These are phyloP conservation scores for Aspergillus novofumigatus DNA, from an alignment of 2,329 filamentous ascomycete genomes.

Conservation along the genomic window DNA sequence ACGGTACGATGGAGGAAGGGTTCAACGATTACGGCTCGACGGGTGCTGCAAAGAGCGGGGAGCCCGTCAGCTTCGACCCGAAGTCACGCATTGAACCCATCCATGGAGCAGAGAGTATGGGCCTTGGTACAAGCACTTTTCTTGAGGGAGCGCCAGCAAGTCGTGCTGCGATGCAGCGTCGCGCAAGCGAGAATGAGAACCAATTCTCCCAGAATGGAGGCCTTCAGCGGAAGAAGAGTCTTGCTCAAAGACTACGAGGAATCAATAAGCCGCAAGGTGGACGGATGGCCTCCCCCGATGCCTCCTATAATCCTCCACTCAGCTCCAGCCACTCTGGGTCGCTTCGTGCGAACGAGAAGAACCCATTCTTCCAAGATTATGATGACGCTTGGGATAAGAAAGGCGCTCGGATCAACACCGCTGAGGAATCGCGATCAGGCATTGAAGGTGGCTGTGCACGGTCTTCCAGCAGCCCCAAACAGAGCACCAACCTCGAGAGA, in stretches of 20 bases:
- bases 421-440: conserved; percentile 41
- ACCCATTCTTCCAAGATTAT: conserved; percentile 83
- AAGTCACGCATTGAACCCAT: conserved; percentile 64
- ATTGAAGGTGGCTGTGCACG: conserved; percentile 33
- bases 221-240: conserved; percentile 85
- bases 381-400: conserved; percentile 63
- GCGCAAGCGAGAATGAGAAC: conserved; percentile 63
- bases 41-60: conserved; percentile 32
- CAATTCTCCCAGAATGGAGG: conserved; percentile 41
- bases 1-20: conserved; percentile 80
- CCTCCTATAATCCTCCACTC: conserved; percentile 27
- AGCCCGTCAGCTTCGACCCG: conserved; percentile 59
- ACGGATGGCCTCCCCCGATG: conserved; percentile 57
- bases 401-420: conserved; percentile 53
- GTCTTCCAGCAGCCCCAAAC: conserved; percentile 58
- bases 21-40: conserved; percentile 71
- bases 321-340: conserved; percentile 31
- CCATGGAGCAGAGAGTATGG: conserved; percentile 77
- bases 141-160: conserved; percentile 89
- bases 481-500: conserved; percentile 54
- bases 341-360: conserved; percentile 49
- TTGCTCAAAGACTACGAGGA: conserved; percentile 85
- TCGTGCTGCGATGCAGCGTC: conserved; percentile 69
- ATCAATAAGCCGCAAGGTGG: conserved; percentile 65
- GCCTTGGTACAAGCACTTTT: conserved; percentile 91